These are phyloP conservation scores for Lyophyllum semitale DNA, from an alignment of 768 basidiomycete genomes.

Conservation along the genomic window DNA sequence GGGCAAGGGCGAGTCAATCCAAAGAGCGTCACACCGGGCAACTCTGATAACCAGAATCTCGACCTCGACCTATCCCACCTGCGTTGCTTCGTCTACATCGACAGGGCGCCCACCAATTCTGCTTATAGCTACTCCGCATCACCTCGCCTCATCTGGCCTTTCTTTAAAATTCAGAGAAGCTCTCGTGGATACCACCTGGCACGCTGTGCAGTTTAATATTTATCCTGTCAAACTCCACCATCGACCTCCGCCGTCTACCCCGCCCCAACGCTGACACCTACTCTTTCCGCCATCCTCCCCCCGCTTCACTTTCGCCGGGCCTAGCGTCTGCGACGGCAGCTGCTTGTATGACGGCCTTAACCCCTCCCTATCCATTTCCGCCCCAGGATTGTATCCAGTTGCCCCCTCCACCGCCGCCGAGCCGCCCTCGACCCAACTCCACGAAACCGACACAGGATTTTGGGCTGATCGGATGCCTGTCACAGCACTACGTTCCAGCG, in stretches of 20 bases:
- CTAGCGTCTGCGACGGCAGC: too few species aligned
- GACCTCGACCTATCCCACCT: constrained; percentile 67
- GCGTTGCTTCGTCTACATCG: constrained; percentile 37
- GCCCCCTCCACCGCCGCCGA: constrained; percentile 57
- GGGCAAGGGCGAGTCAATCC: constrained; percentile 27
- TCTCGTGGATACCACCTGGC: too few species aligned
- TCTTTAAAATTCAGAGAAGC: too few species aligned
- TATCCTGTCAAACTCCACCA: too few species aligned
- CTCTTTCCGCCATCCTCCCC: too few species aligned
- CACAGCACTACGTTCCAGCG: constrained; percentile 50
- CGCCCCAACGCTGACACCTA: too few species aligned
- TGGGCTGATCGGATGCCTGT: constrained; percentile 84
- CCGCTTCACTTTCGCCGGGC: too few species aligned
- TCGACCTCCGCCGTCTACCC: too few species aligned
- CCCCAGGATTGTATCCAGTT: too few species aligned
- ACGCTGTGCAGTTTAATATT: too few species aligned
- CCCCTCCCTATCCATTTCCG: too few species aligned
- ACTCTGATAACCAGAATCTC: constrained; percentile 33
- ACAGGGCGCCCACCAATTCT: constrained; percentile 65
- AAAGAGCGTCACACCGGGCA: constrained; percentile 32
- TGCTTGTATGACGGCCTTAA: too few species aligned
- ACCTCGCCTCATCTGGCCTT: constrained; percentile 69
- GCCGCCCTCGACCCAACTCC: constrained; percentile 45
- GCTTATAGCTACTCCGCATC: constrained; percentile 81
- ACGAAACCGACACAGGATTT: constrained; percentile 50